Evolutionary conservation across 768 basidiomycete species (phyloP).

Genomic region (Mycena crocata): DNA sequence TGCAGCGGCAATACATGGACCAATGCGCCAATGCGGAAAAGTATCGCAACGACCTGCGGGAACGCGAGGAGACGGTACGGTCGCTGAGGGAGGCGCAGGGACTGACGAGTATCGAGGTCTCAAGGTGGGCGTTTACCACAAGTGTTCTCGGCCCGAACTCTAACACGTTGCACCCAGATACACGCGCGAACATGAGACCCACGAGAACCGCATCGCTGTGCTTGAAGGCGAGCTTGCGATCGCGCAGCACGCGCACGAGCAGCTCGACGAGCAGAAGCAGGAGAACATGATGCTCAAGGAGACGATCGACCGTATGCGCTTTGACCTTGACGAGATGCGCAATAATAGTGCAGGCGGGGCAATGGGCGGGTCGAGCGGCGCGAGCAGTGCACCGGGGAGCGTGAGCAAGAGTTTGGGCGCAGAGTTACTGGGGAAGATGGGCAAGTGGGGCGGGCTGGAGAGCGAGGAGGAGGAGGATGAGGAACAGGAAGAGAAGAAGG

Average conservation of each 20-base stretch:
- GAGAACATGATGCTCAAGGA: constrained; percentile 94
- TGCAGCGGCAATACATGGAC: constrained; percentile 91
- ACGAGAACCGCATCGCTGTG: constrained; percentile 75
- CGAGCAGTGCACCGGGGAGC: constrained; percentile 63
- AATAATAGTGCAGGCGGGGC: constrained; percentile 53
- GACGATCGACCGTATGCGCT: constrained; percentile 94
- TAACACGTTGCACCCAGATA: too few relatives aligned
- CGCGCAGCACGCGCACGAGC: constrained; percentile 77
- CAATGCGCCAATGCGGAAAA: constrained; percentile 86
- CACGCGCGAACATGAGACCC: constrained; percentile 72
- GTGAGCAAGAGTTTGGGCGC: constrained; percentile 82
- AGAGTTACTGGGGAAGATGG: constrained; percentile 74
- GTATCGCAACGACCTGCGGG: constrained; percentile 78
- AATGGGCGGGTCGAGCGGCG: constrained; percentile 54
- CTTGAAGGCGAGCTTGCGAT: constrained; percentile 79
- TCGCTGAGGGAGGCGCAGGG: constrained; percentile 68
- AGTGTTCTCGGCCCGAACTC: too few relatives aligned
- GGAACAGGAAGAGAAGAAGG: constrained; percentile 52
- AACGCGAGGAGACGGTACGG: constrained; percentile 80
- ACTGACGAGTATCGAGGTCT: constrained; percentile 72
- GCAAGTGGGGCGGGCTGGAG: constrained; percentile 44
- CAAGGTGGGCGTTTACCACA: too few relatives aligned
- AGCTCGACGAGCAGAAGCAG: constrained; percentile 93
- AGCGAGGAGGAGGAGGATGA: constrained; percentile 46
- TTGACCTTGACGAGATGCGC: constrained; percentile 93